Evolutionary conservation across 2,329 filamentous ascomycete species (phyloP).

Genomic region (Colletotrichum magnum): DNA sequence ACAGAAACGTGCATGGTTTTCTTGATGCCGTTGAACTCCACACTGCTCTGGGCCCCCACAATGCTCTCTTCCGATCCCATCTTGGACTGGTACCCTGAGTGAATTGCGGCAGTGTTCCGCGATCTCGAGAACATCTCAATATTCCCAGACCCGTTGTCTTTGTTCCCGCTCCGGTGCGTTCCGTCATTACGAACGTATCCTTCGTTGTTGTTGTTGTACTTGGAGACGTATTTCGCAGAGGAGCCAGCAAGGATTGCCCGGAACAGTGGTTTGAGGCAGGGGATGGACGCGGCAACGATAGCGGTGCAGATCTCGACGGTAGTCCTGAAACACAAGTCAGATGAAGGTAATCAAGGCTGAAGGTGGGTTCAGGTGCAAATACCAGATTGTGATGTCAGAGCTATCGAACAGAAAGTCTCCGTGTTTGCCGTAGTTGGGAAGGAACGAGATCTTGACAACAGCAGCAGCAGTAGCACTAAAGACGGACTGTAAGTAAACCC

Average conservation of each 20-base stretch:
- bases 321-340: conserved; percentile 39
- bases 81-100: conserved; percentile 10
- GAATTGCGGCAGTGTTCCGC: background rate
- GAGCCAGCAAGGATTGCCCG: conserved; percentile 36
- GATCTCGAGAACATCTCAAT: conserved; percentile 25
- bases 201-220: conserved; percentile 15
- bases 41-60: background rate
- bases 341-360: background rate
- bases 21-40: conserved; percentile 6
- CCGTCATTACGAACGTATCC: conserved; percentile 21
- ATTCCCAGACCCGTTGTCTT: background rate
- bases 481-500: background rate
- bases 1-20: conserved; percentile 34
- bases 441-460: conserved; percentile 47
- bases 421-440: conserved; percentile 44
- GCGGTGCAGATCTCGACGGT: conserved; percentile 47
- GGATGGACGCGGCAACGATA: conserved; percentile 48
- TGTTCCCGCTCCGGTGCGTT: background rate
- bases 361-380: background rate
- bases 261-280: conserved; percentile 47
- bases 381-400: conserved; percentile 48
- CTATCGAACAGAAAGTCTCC: conserved; percentile 48
- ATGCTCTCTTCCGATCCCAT: conserved; percentile 34
- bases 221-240: conserved; percentile 9
- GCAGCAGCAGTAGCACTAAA: conserved; percentile 43